These are phyloP conservation scores for Aspergillus fumigatus DNA, from an alignment of 2,329 filamentous ascomycete species.

Conservation along the genomic window DNA sequence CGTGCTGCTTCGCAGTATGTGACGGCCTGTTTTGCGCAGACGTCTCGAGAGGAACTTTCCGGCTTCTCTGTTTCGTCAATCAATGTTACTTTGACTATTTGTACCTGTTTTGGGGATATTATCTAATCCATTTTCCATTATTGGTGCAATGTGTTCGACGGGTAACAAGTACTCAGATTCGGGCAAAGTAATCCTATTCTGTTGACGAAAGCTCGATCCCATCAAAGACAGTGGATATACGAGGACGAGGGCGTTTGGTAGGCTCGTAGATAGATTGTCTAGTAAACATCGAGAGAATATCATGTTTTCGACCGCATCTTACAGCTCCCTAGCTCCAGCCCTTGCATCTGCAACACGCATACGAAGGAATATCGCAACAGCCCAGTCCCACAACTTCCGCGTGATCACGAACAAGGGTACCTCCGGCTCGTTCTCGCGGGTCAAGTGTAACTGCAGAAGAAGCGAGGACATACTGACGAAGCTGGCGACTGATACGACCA, in stretches of 20 bases:
- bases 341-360: conserved; percentile 32
- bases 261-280: not conserved
- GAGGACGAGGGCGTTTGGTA: too few relatives aligned
- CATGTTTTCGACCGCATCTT: not conserved
- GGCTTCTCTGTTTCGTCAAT: not conserved
- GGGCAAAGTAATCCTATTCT: not conserved
- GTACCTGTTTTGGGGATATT: not conserved
- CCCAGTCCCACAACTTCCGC: conserved; percentile 38
- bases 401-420: conserved; percentile 54
- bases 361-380: conserved; percentile 29
- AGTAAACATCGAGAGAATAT: not conserved
- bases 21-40: not conserved
- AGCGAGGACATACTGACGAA: conserved; percentile 71
- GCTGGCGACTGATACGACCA: conserved; percentile 70
- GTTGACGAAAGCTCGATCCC: too few relatives aligned
- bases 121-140: not conserved
- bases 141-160: not conserved
- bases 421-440: conserved; percentile 57
- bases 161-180: not conserved
- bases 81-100: not conserved
- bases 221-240: too few relatives aligned
- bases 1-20: conserved; percentile 9
- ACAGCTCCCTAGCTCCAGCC: conserved; percentile 19
- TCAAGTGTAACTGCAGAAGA: conserved; percentile 62
- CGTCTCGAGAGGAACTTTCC: not conserved